Conservation (phyloP, 2,329 filamentous ascomycete genomes). For the Teratosphaeria viscida region DNA sequence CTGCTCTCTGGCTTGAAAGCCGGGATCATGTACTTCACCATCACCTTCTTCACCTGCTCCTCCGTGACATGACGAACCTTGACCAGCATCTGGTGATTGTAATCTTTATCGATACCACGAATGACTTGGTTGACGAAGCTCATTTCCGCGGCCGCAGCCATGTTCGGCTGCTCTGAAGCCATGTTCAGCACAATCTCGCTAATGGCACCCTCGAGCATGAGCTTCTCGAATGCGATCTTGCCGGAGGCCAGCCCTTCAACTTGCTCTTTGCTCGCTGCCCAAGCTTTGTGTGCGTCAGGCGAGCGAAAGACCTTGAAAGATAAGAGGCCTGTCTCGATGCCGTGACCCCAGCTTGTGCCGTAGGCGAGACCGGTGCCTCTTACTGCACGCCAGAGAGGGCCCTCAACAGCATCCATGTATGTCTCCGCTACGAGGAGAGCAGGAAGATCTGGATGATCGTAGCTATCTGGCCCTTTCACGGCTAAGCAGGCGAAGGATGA, state of each 20-base stretch:
- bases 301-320: conserved; percentile 84
- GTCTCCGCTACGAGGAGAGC: conserved; percentile 78
- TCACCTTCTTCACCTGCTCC: conserved; percentile 64
- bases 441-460: conserved; percentile 66
- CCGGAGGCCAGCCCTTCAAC: conserved; percentile 67
- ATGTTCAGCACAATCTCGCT: conserved; percentile 78
- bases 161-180: conserved; percentile 80
- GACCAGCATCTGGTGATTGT: conserved; percentile 64
- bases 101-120: conserved; percentile 62
- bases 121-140: conserved; percentile 79
- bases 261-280: conserved; percentile 62
- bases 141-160: conserved; percentile 68
- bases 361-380: conserved; percentile 91
- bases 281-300: conserved; percentile 80
- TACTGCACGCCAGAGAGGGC: conserved; percentile 86
- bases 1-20: conserved; percentile 71
- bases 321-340: conserved; percentile 67
- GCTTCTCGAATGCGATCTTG: conserved; percentile 59
- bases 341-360: conserved; percentile 67
- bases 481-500: conserved; percentile 78
- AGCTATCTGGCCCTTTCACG: conserved; percentile 62
- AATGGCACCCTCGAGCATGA: conserved; percentile 81
- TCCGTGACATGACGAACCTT: conserved; percentile 65
- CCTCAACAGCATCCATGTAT: conserved; percentile 88
- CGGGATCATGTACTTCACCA: conserved; percentile 65